Evolutionary conservation across 208 protist genomes (phyloP), one percentile per base, ranked within the genome.

Genomic region (Leishmania turanica): DNA sequence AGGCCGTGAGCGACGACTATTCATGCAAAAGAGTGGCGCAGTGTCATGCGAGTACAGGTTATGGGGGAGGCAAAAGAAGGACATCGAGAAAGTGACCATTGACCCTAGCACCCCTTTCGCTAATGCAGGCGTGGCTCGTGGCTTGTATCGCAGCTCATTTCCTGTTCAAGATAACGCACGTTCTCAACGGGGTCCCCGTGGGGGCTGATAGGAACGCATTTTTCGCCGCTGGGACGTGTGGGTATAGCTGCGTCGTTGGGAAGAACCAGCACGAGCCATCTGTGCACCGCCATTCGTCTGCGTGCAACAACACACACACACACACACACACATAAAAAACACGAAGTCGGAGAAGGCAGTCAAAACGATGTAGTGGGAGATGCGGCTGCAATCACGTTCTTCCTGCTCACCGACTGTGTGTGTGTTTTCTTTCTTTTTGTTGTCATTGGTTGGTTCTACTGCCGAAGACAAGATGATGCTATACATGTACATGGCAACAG

Each of bases 401-500:
- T 31, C 9, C n/a, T 64, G 58, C 27, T 15, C 27, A 64, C 11
- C 27, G 19, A 17, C n/a, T 24, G 58, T 58, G 17, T 49, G 11
- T 15, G n/a, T n/a, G n/a, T 34, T 34, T 34, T 34, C 42, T 31
- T 8, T 60, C 37, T 5, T 19, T 58, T 21, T 3, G 45, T 31
- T 37, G 40, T 47, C 21, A 17, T 77, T 15, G 31, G 21, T 42
- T 53, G 31, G 47, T 65, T 40, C 54, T 40, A 49, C 40, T 47
- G 34, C 8, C 17, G 40, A 69, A 69, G 31, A 17, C 24, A 45
- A 40, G 17, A 13, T 11, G 51, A 79, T 56, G 31, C 56, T 62
- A n/a, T 75, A 80, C 49, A 64, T 73, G 66, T 80, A 80, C 77
- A 80, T 75, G 27, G 24, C 56, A 66, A 74, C 45, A 75, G 15